Base-by-base conservation (phyloP, 257 asterid species). In the Solanum virginianum region DNA sequence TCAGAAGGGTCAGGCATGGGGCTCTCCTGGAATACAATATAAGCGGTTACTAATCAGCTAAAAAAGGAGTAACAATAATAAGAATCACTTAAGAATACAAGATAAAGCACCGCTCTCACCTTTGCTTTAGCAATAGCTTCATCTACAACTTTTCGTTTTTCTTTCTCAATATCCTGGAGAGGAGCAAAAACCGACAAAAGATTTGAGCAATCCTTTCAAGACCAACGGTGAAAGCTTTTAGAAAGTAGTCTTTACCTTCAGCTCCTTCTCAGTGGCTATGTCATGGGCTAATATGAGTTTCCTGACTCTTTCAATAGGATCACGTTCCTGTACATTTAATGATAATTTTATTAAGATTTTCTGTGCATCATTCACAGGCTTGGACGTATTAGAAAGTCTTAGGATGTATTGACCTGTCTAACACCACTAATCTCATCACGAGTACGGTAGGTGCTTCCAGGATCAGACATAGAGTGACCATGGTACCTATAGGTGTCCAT, bases 401-500 rank as follows among this genome's bases (percentile, higher is more conserved):
- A 55, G 60, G 59, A 13, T 74, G 85, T 79, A 55, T 54, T 55
- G 22, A 96, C 99, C 98, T 97, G 98, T 90, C 99, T 92, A 84
- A 97, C 88, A 63, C 96, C 98, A 87, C 92, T 87, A 86, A 97
- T 93, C 90, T 93, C 99, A 89, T 94, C 99, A 89, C 99, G 98
- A 24, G 99, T 94, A 32, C 99, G 98, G 71, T 97, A 97, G 75
- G 99, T 94, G 94, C 98, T 97, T 80, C 98, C 99, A 79, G 99
- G 99, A 89, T 97, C 99, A 82, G 99, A 97, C 98, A 95, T 94
- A 84, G 99, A 97, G 91, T 94, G 99, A 12, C 99, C 98, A 71
- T 95, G 99, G 88, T 97, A 94, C 87, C 99, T 92, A 83, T 97
- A 97, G 70, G 99, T 97, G 91, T 97, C 99, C 99, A 97, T 97